Conservation (phyloP, 306 rosid genomes). For the Fagus crenata region DNA sequence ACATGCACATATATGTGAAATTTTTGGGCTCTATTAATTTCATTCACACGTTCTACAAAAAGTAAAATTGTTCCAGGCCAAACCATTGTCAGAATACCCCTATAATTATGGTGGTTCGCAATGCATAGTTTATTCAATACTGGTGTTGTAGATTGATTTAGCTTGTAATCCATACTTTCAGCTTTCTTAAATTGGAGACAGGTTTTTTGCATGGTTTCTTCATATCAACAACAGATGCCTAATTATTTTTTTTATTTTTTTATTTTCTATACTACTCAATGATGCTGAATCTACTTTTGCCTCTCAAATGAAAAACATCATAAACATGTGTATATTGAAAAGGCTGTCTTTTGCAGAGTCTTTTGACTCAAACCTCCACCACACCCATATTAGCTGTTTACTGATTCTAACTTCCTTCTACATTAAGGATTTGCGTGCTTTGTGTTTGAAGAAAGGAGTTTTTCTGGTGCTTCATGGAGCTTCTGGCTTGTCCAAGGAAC, state of each 20-base stretch:
- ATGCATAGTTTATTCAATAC: no score
- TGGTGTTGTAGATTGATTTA: no score
- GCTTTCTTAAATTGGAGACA: no score
- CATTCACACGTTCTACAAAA: no score
- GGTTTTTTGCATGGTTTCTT: no score
- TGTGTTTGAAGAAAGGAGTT: constrained; percentile 70
- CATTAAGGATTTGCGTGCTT: constrained; percentile 59
- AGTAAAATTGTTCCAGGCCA: no score
- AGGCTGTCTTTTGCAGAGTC: neutral
- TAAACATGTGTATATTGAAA: neutral
- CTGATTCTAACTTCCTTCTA: constrained; percentile 33
- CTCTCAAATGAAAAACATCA: neutral
- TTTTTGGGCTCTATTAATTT: no score
- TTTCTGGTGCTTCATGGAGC: constrained; percentile 90
- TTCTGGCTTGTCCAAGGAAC: constrained; percentile 72
- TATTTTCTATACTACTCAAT: neutral
- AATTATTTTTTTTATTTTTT: no score
- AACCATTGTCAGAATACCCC: no score
- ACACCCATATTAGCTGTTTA: neutral
- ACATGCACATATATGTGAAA: no score
- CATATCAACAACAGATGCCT: no score
- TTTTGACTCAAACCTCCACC: neutral
- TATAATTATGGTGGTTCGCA: no score
- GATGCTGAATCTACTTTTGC: neutral
- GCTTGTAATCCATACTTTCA: neutral